phyloP scores from a whole-genome alignment of 345 rosid genomes.

The Eucalyptus tenuipes region DNA sequence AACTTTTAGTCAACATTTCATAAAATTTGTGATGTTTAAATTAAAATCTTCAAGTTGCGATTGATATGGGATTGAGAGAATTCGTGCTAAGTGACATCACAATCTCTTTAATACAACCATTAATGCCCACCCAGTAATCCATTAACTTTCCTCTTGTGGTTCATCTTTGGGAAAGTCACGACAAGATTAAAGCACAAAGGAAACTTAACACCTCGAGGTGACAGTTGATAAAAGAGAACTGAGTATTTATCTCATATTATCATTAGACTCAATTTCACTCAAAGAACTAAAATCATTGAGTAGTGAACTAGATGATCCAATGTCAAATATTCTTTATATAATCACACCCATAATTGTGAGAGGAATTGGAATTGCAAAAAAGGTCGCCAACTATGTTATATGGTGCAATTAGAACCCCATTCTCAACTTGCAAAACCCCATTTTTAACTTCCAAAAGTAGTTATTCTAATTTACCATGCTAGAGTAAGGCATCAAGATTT shows the following conservation, averaged over 20 bases:
- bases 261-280: too few relatives aligned
- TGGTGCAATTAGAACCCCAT: neutral
- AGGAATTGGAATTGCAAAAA: neutral
- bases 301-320: neutral
- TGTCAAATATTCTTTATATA: neutral
- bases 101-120: too few relatives aligned
- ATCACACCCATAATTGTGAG: neutral
- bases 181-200: too few relatives aligned
- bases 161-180: too few relatives aligned
- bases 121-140: too few relatives aligned
- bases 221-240: too few relatives aligned
- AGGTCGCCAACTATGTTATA: too few relatives aligned
- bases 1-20: neutral
- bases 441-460: neutral
- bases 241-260: neutral
- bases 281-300: neutral
- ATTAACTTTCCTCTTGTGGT: too few relatives aligned
- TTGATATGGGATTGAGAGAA: neutral
- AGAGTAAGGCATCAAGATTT: too few relatives aligned
- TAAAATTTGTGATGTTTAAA: neutral
- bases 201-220: neutral
- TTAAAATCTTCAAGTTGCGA: neutral
- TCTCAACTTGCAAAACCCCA: too few relatives aligned
- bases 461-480: too few relatives aligned
- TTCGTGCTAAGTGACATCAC: neutral